phyloP scores from a whole-genome alignment of 208 protist genomes.

The Leishmania turanica region DNA sequence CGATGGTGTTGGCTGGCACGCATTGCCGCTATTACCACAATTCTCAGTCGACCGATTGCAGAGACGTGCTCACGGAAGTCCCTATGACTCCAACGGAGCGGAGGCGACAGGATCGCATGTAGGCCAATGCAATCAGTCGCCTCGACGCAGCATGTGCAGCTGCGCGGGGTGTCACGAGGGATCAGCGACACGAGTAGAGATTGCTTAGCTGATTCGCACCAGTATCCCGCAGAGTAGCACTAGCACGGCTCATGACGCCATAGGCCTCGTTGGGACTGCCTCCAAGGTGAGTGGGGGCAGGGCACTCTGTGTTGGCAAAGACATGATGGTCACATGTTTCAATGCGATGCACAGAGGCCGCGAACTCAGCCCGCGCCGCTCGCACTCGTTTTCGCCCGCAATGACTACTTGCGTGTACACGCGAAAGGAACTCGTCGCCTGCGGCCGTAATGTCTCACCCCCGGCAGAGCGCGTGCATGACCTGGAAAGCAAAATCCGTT shows the following conservation, averaged over 20 bases:
- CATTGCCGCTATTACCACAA: constrained; percentile 20
- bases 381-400: not conserved
- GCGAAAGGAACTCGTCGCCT: not conserved
- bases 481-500: not conserved
- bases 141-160: not conserved
- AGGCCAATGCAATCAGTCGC: constrained; percentile 14
- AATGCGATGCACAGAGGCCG: not conserved
- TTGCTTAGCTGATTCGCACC: not conserved
- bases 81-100: constrained; percentile 17
- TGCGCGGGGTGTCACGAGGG: not conserved
- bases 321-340: not conserved
- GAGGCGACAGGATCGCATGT: constrained; percentile 7
- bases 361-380: not conserved
- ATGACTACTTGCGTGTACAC: not conserved
- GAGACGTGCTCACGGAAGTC: not conserved
- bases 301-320: not conserved
- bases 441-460: not conserved
- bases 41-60: constrained; percentile 13
- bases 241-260: not conserved
- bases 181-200: not conserved
- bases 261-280: not conserved
- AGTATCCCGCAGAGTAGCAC: not conserved
- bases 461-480: not conserved
- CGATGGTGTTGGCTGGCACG: constrained; percentile 1
- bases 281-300: not conserved